Evolutionary conservation across 441 rosid species (phyloP).

Genomic region (Lepidium campestre): DNA sequence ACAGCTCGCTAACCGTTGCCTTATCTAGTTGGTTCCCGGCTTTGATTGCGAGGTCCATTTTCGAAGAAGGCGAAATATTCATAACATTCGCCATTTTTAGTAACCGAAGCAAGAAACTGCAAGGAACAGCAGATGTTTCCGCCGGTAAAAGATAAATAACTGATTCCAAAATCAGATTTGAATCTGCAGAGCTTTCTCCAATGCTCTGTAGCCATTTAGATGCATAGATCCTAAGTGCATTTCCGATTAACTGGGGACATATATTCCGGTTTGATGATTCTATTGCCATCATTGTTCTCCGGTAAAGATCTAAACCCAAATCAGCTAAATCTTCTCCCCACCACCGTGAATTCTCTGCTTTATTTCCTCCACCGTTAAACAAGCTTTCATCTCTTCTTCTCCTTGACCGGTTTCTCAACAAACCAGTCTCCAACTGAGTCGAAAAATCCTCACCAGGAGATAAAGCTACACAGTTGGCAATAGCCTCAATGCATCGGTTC

Average conservation of each 20-base stretch:
- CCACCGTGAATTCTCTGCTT: conserved; percentile 44
- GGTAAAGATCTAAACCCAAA: conserved; percentile 54
- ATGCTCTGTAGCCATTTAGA: conserved; percentile 48
- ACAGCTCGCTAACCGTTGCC: conserved; percentile 50
- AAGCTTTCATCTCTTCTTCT: conserved; percentile 56
- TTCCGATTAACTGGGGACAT: conserved; percentile 45
- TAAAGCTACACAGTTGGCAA: conserved; percentile 28
- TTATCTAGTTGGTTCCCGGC: conserved; percentile 61
- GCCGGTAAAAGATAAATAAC: conserved; percentile 52
- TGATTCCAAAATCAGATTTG: conserved; percentile 55
- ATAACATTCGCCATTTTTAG: conserved; percentile 46
- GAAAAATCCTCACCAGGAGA: conserved; percentile 27
- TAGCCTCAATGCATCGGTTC: conserved; percentile 55
- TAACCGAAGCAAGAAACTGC: conserved; percentile 55
- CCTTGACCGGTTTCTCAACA: conserved; percentile 69
- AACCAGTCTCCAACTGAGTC: conserved; percentile 44
- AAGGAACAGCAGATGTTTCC: conserved; percentile 48
- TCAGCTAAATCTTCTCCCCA: conserved; percentile 76
- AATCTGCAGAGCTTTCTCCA: conserved; percentile 31
- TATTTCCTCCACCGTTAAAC: conserved; percentile 48
- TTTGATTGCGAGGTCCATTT: conserved; percentile 53
- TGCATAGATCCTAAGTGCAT: conserved; percentile 55
- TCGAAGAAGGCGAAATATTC: conserved; percentile 41
- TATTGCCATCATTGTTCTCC: conserved; percentile 55
- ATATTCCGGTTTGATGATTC: conserved; percentile 42